Conservation (phyloP, 805 yeast species). For the Clavispora asparagi region DNA sequence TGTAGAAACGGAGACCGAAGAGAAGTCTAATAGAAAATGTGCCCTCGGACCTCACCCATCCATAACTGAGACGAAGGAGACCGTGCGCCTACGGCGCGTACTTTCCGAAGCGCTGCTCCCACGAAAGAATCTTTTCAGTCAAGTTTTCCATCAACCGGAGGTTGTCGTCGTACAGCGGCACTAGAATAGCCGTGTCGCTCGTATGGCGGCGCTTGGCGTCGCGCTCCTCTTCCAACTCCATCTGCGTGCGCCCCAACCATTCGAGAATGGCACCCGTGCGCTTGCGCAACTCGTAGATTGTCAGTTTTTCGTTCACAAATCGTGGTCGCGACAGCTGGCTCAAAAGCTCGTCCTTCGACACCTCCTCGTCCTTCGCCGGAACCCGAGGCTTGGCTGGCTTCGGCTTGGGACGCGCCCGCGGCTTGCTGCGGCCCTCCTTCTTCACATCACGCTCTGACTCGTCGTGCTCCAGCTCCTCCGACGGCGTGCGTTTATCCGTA, state of each 20-base stretch:
- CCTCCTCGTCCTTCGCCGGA: conserved; percentile 4
- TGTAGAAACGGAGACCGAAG: no score
- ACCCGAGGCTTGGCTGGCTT: conserved; percentile 5
- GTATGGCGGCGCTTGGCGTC: conserved; percentile 9
- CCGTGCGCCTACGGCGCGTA: conserved; percentile 29
- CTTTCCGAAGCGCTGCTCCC: conserved; percentile 75
- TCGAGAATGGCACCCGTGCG: conserved; percentile 88
- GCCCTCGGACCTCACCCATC: neutral
- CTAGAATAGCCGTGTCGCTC: conserved; percentile 5
- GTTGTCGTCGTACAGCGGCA: conserved; percentile 46
- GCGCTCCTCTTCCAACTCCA: conserved; percentile 68
- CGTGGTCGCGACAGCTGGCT: conserved; percentile 80
- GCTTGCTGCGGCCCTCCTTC: conserved; percentile 8
- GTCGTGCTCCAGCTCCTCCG: conserved; percentile 11
- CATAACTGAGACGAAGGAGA: no score
- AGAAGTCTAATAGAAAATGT: no score
- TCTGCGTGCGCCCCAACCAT: conserved; percentile 81
- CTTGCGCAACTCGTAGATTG: conserved; percentile 78
- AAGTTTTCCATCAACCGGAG: conserved; percentile 64
- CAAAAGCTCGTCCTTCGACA: conserved; percentile 42
- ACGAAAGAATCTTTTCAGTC: conserved; percentile 61
- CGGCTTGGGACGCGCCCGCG: conserved; percentile 1
- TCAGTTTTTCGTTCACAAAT: conserved; percentile 68
- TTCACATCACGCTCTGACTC: conserved; percentile 6
- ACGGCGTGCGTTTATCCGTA: conserved; percentile 18